These are phyloP conservation scores for Sequoia sempervirens DNA, from an alignment of 75 land plant species.

Conservation along the genomic window DNA sequence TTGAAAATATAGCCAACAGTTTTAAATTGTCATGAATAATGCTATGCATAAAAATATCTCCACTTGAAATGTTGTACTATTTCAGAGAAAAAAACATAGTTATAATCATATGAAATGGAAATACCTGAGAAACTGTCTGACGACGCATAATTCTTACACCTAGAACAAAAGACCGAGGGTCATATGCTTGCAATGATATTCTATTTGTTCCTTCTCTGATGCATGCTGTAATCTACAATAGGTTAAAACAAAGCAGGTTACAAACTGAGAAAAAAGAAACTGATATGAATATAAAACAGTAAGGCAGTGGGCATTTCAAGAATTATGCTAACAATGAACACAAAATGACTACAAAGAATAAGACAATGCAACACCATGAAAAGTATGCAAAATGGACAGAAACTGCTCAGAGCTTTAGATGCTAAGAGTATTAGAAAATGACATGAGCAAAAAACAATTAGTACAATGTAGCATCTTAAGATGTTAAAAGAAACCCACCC, in stretches of 20 bases:
- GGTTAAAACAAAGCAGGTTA: background rate
- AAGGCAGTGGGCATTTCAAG: background rate
- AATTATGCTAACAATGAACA: background rate
- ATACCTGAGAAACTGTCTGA: constrained; percentile 70
- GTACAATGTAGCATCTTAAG: background rate
- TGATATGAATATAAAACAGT: background rate
- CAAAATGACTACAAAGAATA: background rate
- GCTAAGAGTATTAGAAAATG: background rate
- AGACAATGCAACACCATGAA: background rate
- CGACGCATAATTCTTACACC: constrained; percentile 82
- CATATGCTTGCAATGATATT: constrained; percentile 68
- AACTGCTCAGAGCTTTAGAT: background rate
- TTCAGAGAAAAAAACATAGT: background rate
- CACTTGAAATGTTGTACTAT: background rate
- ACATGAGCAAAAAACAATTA: background rate
- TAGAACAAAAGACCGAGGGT: constrained; percentile 81
- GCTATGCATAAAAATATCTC: background rate
- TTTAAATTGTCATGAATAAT: background rate
- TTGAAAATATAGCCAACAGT: background rate
- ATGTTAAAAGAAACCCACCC: constrained; percentile 42
- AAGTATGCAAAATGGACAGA: background rate
- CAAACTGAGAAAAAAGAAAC: background rate
- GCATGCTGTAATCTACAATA: constrained; percentile 67
- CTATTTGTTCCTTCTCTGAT: constrained; percentile 81
- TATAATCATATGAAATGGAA: background rate